Evolutionary conservation across 1,284 basidiomycete species (phyloP).

Genomic region (Ganoderma lucidum): DNA sequence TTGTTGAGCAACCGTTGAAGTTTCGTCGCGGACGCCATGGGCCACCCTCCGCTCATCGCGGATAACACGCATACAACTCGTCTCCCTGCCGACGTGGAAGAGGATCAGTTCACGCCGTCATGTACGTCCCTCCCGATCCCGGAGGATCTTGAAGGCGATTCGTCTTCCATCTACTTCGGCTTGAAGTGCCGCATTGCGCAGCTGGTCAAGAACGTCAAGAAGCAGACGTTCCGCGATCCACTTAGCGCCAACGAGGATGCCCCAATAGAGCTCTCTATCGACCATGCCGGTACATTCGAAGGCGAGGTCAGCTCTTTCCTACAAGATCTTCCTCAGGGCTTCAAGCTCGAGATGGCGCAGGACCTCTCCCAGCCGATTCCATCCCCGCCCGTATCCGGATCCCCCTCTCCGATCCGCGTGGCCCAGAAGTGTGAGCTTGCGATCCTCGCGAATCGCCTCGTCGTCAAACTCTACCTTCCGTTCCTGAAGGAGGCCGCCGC

Average conservation of each 20-base stretch:
- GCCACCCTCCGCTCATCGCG: slow-evolving; percentile 63
- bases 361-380: slow-evolving; percentile 38
- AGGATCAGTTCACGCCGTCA: slow-evolving; percentile 54
- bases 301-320: slow-evolving; percentile 63
- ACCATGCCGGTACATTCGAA: slow-evolving; percentile 65
- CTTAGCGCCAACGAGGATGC: slow-evolving; percentile 39
- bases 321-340: slow-evolving; percentile 54
- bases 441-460: slow-evolving; percentile 63
- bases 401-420: slow-evolving; percentile 41
- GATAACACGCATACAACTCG: slow-evolving; percentile 56
- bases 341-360: slow-evolving; percentile 46
- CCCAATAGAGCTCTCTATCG: slow-evolving; percentile 47
- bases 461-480: slow-evolving; percentile 72
- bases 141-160: slow-evolving; percentile 39
- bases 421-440: slow-evolving; percentile 66
- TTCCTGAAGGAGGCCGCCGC: slow-evolving; percentile 55
- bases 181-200: slow-evolving; percentile 59
- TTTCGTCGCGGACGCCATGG: slow-evolving; percentile 72
- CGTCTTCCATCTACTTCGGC: slow-evolving; percentile 51
- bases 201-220: slow-evolving; percentile 58
- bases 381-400: slow-evolving; percentile 21
- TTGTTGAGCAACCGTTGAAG: slow-evolving; percentile 44
- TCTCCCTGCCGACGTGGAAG: slow-evolving; percentile 58
- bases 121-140: slow-evolving; percentile 53
- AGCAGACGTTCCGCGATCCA: slow-evolving; percentile 50